Evolutionary conservation across 2,329 filamentous ascomycete species (phyloP).

Genomic region (Phaeosphaeria sp.): DNA sequence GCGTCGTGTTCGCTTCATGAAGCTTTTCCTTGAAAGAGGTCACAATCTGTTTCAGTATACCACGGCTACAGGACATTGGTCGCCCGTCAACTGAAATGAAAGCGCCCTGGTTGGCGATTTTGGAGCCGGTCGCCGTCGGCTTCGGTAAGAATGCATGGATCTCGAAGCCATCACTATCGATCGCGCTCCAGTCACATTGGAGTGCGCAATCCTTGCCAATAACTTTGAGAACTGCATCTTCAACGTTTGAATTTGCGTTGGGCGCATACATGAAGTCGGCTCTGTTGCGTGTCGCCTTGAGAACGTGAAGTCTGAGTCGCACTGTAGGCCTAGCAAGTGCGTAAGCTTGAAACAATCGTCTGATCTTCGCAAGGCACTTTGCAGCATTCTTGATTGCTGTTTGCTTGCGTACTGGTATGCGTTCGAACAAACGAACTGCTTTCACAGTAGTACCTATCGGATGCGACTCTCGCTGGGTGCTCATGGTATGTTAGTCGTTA

Average conservation of each 20-base stretch:
- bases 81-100: conserved; percentile 74
- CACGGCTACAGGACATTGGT: conserved; percentile 63
- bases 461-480: conserved; percentile 53
- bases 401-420: conserved; percentile 69
- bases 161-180: conserved; percentile 50
- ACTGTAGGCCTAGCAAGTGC: conserved; percentile 70
- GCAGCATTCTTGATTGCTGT: conserved; percentile 62
- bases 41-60: conserved; percentile 66
- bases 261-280: conserved; percentile 70
- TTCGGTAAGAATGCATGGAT: conserved; percentile 67
- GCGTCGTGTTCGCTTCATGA: conserved; percentile 26
- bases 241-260: conserved; percentile 54
- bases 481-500: conserved; percentile 16
- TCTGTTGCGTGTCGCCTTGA: conserved; percentile 59
- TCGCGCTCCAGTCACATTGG: conserved; percentile 58
- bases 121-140: conserved; percentile 51
- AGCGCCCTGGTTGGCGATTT: conserved; percentile 51
- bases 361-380: conserved; percentile 65
- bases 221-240: conserved; percentile 67
- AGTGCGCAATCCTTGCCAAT: conserved; percentile 64
- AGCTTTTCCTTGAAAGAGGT: conserved; percentile 61
- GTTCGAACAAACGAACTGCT: conserved; percentile 64
- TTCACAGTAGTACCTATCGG: conserved; percentile 73
- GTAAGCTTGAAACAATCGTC: conserved; percentile 67
- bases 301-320: conserved; percentile 65